These are phyloP conservation scores for Fusarium sp. DNA, from an alignment of 2,329 filamentous ascomycete genomes.

Conservation along the genomic window DNA sequence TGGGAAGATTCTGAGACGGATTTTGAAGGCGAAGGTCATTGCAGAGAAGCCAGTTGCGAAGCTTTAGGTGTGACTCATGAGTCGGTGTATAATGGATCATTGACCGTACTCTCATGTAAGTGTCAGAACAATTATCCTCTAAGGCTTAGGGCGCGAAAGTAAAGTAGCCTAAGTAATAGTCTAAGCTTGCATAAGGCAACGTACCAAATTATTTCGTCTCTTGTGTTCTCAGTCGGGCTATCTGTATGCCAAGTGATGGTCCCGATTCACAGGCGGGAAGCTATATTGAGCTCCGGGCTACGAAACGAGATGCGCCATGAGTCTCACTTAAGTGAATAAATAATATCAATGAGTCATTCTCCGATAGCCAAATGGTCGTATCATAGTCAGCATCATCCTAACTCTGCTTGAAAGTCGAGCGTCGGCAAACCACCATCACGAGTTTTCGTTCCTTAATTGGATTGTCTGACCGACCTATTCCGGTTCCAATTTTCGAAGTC, in stretches of 20 bases:
- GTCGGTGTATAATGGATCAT: not conserved
- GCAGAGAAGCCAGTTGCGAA: conserved; percentile 9
- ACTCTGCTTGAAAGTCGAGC: not conserved
- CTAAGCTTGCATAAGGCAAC: too few relatives aligned
- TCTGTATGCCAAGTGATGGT: not conserved
- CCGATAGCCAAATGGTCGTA: accelerated
- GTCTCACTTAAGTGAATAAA: not conserved
- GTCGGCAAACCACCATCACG: not conserved
- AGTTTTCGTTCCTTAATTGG: not conserved
- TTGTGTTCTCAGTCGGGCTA: not conserved
- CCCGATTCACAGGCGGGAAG: not conserved
- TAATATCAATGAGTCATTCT: not conserved
- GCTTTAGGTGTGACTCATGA: not conserved
- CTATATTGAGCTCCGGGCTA: not conserved
- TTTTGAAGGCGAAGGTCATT: conserved; percentile 51
- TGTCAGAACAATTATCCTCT: too few relatives aligned
- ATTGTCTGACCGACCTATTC: not conserved
- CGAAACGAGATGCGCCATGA: not conserved
- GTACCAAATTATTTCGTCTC: too few relatives aligned
- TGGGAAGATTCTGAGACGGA: conserved; percentile 69
- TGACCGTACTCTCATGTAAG: too few relatives aligned
- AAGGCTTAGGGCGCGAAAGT: too few relatives aligned
- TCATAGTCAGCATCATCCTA: not conserved
- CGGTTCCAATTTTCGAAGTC: not conserved
- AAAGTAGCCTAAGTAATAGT: too few relatives aligned